phyloP scores from a whole-genome alignment of 2,329 filamentous ascomycete genomes.

The Penicillium brasilianum region DNA sequence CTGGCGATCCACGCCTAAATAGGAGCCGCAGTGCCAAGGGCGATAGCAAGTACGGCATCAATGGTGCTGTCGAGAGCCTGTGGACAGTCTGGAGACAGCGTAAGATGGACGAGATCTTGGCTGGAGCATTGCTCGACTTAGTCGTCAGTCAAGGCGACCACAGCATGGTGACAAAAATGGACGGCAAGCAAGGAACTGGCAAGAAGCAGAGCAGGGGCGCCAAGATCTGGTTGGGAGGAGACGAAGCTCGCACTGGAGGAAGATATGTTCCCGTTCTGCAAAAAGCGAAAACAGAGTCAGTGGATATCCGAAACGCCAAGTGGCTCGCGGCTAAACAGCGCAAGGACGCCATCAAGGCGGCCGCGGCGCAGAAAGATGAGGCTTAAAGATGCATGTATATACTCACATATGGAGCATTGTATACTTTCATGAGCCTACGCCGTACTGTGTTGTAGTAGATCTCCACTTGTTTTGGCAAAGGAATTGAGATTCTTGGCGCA shows the following conservation, averaged over 20 bases:
- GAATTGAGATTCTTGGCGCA: neutral
- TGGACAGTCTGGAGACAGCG: constrained; percentile 83
- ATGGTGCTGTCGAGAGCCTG: constrained; percentile 72
- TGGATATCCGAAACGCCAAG: constrained; percentile 66
- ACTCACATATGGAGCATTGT: neutral
- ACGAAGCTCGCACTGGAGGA: constrained; percentile 59
- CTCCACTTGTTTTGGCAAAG: neutral
- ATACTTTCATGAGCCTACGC: neutral
- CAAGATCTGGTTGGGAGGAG: constrained; percentile 64
- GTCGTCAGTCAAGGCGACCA: constrained; percentile 52
- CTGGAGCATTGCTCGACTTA: constrained; percentile 72
- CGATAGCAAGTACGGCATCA: constrained; percentile 66
- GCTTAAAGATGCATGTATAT: constrained; percentile 14
- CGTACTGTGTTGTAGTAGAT: neutral
- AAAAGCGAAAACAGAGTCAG: constrained; percentile 60
- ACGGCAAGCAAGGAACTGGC: constrained; percentile 28
- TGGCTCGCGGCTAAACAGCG: constrained; percentile 60
- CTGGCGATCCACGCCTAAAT: constrained; percentile 65
- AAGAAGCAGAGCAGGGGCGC: constrained; percentile 48
- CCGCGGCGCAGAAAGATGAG: constrained; percentile 14
- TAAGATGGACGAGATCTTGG: constrained; percentile 89
- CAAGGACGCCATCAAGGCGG: constrained; percentile 39
- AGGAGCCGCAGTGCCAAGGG: constrained; percentile 51
- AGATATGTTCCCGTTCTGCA: constrained; percentile 63
- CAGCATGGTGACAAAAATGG: constrained; percentile 32